A percentile compares a stretch with the other conserved stretches of the same genome.
phyloP scores from a whole-genome alignment of 768 basidiomycete species.

The Pleurotus djamor region DNA sequence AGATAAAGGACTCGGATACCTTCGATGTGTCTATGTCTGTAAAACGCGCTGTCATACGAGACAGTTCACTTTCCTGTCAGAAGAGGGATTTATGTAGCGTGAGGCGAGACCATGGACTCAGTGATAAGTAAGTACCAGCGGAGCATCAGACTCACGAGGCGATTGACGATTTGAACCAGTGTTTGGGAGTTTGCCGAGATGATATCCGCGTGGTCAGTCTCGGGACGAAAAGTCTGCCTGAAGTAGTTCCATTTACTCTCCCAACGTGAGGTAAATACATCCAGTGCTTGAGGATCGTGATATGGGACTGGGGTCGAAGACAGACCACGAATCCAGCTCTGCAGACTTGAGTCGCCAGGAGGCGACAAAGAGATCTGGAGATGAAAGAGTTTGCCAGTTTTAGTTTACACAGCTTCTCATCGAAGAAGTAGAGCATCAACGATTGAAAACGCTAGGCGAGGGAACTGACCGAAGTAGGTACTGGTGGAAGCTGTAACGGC shows the following conservation, averaged over 20 bases:
- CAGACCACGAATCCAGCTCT: not conserved
- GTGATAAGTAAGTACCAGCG: no score
- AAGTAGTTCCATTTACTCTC: slow-evolving; percentile 11
- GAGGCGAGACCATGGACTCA: not conserved
- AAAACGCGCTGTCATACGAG: not conserved
- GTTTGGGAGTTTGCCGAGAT: not conserved
- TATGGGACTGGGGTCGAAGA: not conserved
- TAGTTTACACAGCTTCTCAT: no score
- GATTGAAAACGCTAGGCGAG: not conserved
- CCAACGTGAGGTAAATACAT: slow-evolving; percentile 10
- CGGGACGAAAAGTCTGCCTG: not conserved
- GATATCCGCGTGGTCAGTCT: not conserved
- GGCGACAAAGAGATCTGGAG: not conserved
- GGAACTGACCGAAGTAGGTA: not conserved
- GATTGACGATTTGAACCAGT: not conserved
- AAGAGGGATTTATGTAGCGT: not conserved
- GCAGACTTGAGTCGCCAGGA: not conserved
- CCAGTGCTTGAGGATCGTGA: slow-evolving; percentile 4
- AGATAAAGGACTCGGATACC: not conserved
- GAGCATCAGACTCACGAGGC: not conserved
- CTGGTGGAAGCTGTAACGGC: not conserved
- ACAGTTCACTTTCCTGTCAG: not conserved
- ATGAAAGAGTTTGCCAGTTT: not conserved
- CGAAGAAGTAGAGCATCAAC: not conserved
- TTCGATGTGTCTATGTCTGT: not conserved